Evolutionary conservation across 139 green algal species (phyloP), one percentile per base, ranked within the genome.

Genomic region (Marvania coccoides): DNA sequence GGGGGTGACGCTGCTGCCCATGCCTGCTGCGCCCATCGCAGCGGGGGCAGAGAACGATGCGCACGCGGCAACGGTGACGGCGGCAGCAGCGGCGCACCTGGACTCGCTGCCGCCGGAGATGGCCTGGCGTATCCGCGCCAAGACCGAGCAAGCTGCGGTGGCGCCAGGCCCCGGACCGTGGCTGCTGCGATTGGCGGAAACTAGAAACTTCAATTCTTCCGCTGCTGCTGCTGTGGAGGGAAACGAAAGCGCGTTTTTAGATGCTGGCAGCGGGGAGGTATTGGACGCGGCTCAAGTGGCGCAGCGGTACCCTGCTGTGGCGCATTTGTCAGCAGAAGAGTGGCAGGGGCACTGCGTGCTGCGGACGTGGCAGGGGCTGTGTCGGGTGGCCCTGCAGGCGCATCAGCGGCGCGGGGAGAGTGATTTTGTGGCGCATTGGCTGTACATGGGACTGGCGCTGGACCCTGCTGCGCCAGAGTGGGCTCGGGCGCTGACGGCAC

Each of bases 371-470:
- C 39, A 55, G n/a, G 65, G 35, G 2, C 29, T 39, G 38, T 6
- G 34, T 3, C 12, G 26, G 9, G 37, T 36, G 5, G 55, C 28
- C 5, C 53, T 53, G 42, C 73, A 81, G 30, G 84, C 82, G 31
- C 81, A 91, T 56, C 81, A 86, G 71, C 70, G 86, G 36, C 62
- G 82, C 0, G 86, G 86, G 0, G 82, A 91, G 72, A 83, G 78
- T 33, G 86, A 92, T 73, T n/a, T 76, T 4, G 85, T 91, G 35
- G 86, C 81, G 2, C 72, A 85, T 61, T 92, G 83, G 83, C 58
- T 89, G 47, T 81, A 79, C n/a, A 73, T 88, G 56, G 23, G 83
- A 30, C 63, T 91, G 48, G 81, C 85, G 0, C 58, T 92, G 63
- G 81, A 91, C 63, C 69, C 77, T 1, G 23, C 29, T 0, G 83